Evolutionary conservation across 2,329 filamentous ascomycete species (phyloP), one percentile per base, ranked within the genome.

Genomic region (Dactylellina cionopaga): DNA sequence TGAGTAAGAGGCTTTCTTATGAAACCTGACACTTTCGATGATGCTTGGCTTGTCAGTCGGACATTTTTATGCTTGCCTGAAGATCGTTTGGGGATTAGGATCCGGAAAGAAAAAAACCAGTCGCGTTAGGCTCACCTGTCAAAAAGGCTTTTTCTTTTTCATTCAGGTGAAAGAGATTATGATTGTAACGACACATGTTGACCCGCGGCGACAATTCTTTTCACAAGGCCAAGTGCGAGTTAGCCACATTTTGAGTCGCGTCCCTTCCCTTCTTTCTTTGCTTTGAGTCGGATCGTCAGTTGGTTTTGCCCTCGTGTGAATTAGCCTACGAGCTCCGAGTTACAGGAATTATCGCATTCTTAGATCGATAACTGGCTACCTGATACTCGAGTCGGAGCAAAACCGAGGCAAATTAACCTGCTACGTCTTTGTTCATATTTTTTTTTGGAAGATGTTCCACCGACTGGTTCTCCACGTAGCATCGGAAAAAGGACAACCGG

Each of bases 401-500:
- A 54, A 46, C 25, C 47, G 65, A 60, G 63, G 63, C 54, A 49
- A 39, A 44, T 9, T 17, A 25, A 33, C 5, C 19, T 41, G 1
- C 31, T 10, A 29, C 35, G 10, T 44, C 35, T 37, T 15, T 46
- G 25, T 29, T 47, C n/a, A n/a, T n/a, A n/a, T 37, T 55, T 65
- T 35, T 65, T 39, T 55, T 55, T 46, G 46, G 46, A 47, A 59
- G 43, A 47, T 37, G 46, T 37, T 7, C 37, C 15, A 25, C 60
- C 47, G 60, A 39, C 19, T 39, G 43, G 9, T 60, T 59, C 15
- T 70, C 65, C 55, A 70, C 37, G 65, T 70, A 35, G 56, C 65
- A 62, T 70, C 56, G 56, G 56, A 52, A 29, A 70, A 60, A 55
- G 64, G 64, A 10, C 33, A 60, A 33, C 47, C 55, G 47, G n/a